These are phyloP conservation scores for Coemansia sp. DNA, from an alignment of 192 early-diverging fungal species.

Conservation along the genomic window DNA sequence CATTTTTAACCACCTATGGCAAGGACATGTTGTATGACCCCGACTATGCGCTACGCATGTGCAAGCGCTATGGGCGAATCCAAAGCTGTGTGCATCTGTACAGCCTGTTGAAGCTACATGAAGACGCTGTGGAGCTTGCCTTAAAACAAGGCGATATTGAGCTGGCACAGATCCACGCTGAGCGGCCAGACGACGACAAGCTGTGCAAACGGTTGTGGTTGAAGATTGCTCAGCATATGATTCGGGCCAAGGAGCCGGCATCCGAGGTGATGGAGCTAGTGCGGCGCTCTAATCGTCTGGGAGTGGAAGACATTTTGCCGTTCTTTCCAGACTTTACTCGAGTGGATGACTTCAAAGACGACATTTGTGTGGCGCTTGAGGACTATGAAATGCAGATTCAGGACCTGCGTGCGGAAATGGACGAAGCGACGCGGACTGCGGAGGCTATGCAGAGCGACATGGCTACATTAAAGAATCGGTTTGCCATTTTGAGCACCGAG, in stretches of 20 bases:
- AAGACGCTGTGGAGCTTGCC: conserved; percentile 89
- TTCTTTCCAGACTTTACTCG: conserved; percentile 97
- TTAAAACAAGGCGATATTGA: conserved; percentile 84
- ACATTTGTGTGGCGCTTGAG: conserved; percentile 86
- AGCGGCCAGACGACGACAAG: conserved; percentile 85
- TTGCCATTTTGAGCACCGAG: conserved; percentile 35
- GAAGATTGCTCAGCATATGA: conserved; percentile 86
- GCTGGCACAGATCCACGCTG: conserved; percentile 87
- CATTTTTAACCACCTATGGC: conserved; percentile 69
- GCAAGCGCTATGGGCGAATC: conserved; percentile 75
- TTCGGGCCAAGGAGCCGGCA: conserved; percentile 81
- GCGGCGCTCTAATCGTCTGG: conserved; percentile 69
- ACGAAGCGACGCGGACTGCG: conserved; percentile 88
- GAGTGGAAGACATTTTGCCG: conserved; percentile 93
- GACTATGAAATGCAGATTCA: conserved; percentile 91
- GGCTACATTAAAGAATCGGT: conserved; percentile 76
- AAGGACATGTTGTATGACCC: conserved; percentile 81
- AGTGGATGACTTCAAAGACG: conserved; percentile 97
- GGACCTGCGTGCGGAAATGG: conserved; percentile 87
- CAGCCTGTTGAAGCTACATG: conserved; percentile 80
- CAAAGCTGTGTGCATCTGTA: conserved; percentile 91
- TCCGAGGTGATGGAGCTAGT: conserved; percentile 85
- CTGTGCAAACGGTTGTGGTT: conserved; percentile 89
- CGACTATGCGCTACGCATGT: conserved; percentile 89
- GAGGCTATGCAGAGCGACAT: conserved; percentile 93